Evolutionary conservation across 176 grass and related monocot species (phyloP).

Genomic region (Hsuehochloa calcarea): DNA sequence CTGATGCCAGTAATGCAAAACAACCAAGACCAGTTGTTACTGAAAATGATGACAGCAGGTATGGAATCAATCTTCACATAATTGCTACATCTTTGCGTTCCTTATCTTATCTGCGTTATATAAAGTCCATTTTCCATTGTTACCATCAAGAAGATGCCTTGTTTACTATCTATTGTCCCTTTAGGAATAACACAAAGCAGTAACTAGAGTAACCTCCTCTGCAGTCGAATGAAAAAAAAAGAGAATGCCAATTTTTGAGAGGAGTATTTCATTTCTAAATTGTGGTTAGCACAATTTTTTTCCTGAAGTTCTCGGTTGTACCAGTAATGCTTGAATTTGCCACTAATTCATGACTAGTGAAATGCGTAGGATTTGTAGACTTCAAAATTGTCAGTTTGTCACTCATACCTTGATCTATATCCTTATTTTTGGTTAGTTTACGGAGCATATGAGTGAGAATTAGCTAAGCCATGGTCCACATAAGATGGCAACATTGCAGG

Average conservation of each 20-base stretch:
- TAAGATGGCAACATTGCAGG: constrained; percentile 7
- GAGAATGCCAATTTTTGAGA: background rate
- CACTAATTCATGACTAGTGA: background rate
- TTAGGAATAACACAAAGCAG: background rate
- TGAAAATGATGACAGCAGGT: constrained; percentile 71
- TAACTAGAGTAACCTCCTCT: background rate
- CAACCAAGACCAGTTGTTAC: constrained; percentile 51
- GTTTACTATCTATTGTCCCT: background rate
- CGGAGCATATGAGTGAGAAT: background rate
- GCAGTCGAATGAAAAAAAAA: background rate
- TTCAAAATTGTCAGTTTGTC: background rate
- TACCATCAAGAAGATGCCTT: background rate
- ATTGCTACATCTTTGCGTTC: constrained; percentile 24
- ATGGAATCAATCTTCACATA: background rate
- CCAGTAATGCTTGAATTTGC: background rate
- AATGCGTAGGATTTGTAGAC: background rate
- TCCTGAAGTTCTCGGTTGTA: constrained; percentile 1
- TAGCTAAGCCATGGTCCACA: background rate
- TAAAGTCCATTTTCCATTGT: background rate
- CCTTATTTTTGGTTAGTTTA: constrained; percentile 6
- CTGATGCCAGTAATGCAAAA: constrained; percentile 36
- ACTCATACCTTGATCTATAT: background rate
- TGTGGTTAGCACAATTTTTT: background rate
- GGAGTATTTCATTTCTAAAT: background rate
- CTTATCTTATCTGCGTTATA: background rate